phyloP scores from a whole-genome alignment of 805 yeast species.

The Wickerhamomyces sydowiorum region DNA sequence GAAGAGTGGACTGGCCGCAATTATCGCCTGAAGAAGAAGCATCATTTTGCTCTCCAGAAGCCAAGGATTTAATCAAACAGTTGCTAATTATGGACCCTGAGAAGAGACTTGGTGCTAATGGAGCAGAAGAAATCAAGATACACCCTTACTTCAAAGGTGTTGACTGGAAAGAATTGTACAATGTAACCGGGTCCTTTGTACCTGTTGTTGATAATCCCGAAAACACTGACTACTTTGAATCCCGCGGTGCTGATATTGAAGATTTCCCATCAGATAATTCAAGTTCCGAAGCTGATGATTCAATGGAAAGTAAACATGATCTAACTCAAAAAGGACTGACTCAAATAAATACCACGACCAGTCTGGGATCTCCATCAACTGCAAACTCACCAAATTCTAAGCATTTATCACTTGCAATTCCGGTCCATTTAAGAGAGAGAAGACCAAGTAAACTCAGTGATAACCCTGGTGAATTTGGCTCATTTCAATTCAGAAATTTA shows the following conservation, averaged over 20 bases:
- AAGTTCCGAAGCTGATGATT: conserved; percentile 24
- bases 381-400: conserved; percentile 29
- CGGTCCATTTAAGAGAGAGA: conserved; percentile 59
- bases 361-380: conserved; percentile 23
- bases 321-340: background rate
- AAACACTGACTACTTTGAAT: conserved; percentile 85
- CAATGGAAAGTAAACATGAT: conserved; percentile 1
- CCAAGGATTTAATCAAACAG: conserved; percentile 65
- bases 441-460: conserved; percentile 70
- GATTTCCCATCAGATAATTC: conserved; percentile 46
- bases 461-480: conserved; percentile 76
- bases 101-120: conserved; percentile 69
- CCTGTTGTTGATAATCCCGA: conserved; percentile 79
- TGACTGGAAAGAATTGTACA: conserved; percentile 69
- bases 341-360: conserved; percentile 14
- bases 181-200: conserved; percentile 73
- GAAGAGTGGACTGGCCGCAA: conserved; percentile 82
- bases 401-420: conserved; percentile 42
- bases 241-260: conserved; percentile 76
- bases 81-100: conserved; percentile 61
- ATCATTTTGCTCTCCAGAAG: conserved; percentile 53
- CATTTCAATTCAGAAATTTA: conserved; percentile 83
- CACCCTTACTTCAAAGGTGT: conserved; percentile 75
- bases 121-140: conserved; percentile 68
- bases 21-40: conserved; percentile 48